Evolutionary conservation across 73 alveolate species (phyloP), one percentile per base, ranked within the genome.

Genomic region (Paramecium bursaria): DNA sequence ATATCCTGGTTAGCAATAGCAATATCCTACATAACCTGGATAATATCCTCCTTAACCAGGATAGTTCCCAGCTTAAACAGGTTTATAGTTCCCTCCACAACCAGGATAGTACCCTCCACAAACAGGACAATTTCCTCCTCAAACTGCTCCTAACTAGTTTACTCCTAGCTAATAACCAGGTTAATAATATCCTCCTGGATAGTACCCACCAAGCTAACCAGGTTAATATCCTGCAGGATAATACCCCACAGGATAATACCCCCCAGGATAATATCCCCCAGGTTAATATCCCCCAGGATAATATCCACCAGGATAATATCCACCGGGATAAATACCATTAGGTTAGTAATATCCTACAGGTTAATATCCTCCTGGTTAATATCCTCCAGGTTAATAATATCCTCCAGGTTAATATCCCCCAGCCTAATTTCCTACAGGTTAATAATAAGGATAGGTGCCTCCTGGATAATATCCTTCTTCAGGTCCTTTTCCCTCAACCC

Each of bases 391-490:
- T 9, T 51, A 51, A 51, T 51, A 51, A 21, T 44, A 33, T 19
- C 46, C 74, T 51, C 74, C 74, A 26, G 50, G 14, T 39, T 6
- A 11, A 7, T 11, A 39, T 6, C 11, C 14, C 11, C 50, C 50
- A 7, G 50, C 50, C 50, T 11, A 6, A 39, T 11, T 11, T 39
- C 50, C 50, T 39, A 11, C 50, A 11, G 50, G 50, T 6, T 54
- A 54, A 57, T 57, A 57, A 30, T 30, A 23, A 27, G n/a, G n/a
- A n/a, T n/a, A n/a, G n/a, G n/a, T n/a, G n/a, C 35, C 76, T 7
- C 76, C 76, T 57, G 52, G 51, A 57, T 57, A 10, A 3, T 57
- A 57, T n/a, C 76, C 76, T 57, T 27, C 35, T 0, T 7, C 27
- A 14, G 33, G n/a, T n/a, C n/a, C 51, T 0, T n/a, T 29, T 3